Conservation (phyloP, 1,139 yeast species). For the Maudiozyma humilis region DNA sequence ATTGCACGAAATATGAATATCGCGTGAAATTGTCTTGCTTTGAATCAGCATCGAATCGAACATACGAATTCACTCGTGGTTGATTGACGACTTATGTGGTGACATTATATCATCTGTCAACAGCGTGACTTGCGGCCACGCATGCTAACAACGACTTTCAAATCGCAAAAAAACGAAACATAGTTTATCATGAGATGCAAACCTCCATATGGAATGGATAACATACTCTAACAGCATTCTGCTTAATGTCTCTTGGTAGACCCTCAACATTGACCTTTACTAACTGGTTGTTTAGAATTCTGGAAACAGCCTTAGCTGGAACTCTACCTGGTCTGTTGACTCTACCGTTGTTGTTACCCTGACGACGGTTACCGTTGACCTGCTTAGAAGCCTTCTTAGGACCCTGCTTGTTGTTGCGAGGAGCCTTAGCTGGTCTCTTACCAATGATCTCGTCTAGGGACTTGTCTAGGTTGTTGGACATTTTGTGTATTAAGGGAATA, state of each 20-base stretch:
- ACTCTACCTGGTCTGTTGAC: constrained; percentile 18
- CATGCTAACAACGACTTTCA: not conserved
- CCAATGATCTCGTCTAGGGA: constrained; percentile 93
- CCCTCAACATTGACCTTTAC: constrained; percentile 71
- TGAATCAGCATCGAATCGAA: no score
- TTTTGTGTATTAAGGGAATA: constrained; percentile 24
- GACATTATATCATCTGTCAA: not conserved
- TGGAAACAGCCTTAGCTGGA: constrained; percentile 33
- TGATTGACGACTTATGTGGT: not conserved
- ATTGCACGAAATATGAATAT: not conserved
- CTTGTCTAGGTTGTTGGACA: constrained; percentile 75
- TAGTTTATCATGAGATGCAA: constrained; percentile 2
- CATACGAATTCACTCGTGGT: not conserved
- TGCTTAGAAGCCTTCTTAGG: constrained; percentile 29
- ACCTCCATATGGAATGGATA: constrained; percentile 10
- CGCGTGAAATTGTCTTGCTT: not conserved
- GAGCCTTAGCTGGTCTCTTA: constrained; percentile 42
- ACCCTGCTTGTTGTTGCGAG: constrained; percentile 28
- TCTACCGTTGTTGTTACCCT: constrained; percentile 17
- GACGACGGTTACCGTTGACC: constrained; percentile 21
- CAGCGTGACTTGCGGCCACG: not conserved
- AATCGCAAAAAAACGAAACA: not conserved
- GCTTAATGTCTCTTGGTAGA: constrained; percentile 70
- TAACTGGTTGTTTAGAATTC: constrained; percentile 45
- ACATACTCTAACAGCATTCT: constrained; percentile 79